Conservation (phyloP, 768 basidiomycete genomes). For the Xerocomus brunneocitrinus region DNA sequence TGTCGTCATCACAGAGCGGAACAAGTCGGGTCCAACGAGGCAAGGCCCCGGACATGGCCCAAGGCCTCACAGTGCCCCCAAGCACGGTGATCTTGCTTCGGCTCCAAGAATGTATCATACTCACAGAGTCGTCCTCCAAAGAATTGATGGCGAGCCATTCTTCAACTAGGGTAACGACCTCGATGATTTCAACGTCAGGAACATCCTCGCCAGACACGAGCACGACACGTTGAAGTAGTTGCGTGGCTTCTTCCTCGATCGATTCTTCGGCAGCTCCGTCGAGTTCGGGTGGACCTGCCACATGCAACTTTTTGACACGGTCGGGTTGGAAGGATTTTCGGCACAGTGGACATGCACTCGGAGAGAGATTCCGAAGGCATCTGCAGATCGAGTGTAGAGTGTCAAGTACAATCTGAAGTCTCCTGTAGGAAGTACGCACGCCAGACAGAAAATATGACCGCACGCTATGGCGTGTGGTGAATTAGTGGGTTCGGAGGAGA, state of each 20-base stretch:
- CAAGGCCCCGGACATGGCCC: background rate
- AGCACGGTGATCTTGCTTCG: background rate
- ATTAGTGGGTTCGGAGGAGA: conserved; percentile 45
- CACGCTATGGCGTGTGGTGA: conserved; percentile 71
- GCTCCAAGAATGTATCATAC: conserved; percentile 10
- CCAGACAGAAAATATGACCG: conserved; percentile 70
- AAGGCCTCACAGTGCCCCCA: background rate
- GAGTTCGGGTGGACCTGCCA: conserved; percentile 43
- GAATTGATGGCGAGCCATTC: conserved; percentile 45
- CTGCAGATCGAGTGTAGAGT: conserved; percentile 29
- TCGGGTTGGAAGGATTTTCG: conserved; percentile 55
- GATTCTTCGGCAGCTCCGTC: conserved; percentile 34
- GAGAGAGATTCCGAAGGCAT: conserved; percentile 49
- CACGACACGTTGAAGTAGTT: conserved; percentile 33
- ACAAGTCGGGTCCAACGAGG: conserved; percentile 17
- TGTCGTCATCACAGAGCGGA: conserved; percentile 10
- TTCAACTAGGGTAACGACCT: conserved; percentile 45
- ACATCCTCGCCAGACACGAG: conserved; percentile 32
- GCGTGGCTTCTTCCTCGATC: conserved; percentile 39
- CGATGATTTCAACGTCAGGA: conserved; percentile 32
- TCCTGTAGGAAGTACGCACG: conserved; percentile 40
- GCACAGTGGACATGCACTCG: conserved; percentile 61
- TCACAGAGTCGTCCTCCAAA: conserved; percentile 36
- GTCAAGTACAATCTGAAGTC: conserved; percentile 11
- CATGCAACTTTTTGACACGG: conserved; percentile 62